Evolutionary conservation across 139 green algal genomes (phyloP), one percentile per base, ranked within the genome.

Genomic region (Marvania coccoides): DNA sequence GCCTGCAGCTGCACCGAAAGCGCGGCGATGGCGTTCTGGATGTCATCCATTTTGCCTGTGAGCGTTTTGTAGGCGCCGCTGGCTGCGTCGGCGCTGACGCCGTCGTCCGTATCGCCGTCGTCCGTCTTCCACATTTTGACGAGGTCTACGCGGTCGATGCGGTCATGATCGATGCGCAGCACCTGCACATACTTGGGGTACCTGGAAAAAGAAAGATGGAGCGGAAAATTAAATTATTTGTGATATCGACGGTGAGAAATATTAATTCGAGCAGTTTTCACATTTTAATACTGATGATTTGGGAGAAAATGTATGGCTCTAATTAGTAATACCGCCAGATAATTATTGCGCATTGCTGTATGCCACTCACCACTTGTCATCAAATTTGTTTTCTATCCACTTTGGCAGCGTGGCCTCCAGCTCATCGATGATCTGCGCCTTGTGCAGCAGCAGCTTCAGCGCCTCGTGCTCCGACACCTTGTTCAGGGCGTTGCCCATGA

Each of bases 341-440:
- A n/a, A n/a, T n/a, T n/a, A n/a, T n/a, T n/a, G n/a, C n/a, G n/a
- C n/a, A n/a, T n/a, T n/a, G n/a, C n/a, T n/a, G n/a, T n/a, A n/a
- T n/a, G n/a, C n/a, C n/a, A 6, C 48, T 19, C 48, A 6, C 28
- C 19, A 5, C 9, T 33, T 6, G 24, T 9, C 34, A 48, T 29
- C 15, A 39, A 42, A 53, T 3, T 23, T 36, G 0, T 24, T 9
- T 14, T 47, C 29, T 26, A 75, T 14, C 35, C 59, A 86, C 28
- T 8, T 37, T 5, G 79, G 79, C 24, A 86, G 51, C 31, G 68
- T 72, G 3, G 29, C n/a, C 59, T 86, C 79, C 19, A 86, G 57
- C 54, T 86, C 79, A 34, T 86, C 81, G 5, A 87, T 75, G 9
- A 82, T 59, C 42, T 72, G 36, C 4, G 75, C 75, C 36, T 70